Percentiles rank a stretch among this genome's conserved stretches.
Conservation (phyloP, 306 rosid genomes). For the Dicorynia guianensis region DNA sequence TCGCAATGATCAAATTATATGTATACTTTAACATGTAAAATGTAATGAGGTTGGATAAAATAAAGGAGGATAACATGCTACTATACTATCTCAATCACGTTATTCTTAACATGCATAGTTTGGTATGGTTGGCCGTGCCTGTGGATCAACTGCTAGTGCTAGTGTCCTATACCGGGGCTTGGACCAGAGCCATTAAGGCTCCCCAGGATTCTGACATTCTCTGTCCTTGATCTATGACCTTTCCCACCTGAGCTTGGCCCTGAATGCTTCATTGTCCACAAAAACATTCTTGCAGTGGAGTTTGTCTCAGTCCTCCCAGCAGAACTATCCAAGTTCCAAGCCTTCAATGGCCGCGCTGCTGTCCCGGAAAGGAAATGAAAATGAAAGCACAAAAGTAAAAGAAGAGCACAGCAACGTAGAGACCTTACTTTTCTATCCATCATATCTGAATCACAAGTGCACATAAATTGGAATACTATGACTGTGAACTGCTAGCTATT, state of each 20-base stretch:
- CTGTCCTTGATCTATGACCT: conserved; percentile 42
- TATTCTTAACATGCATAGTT: neutral
- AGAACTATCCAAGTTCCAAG: neutral
- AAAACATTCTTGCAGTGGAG: conserved; percentile 11
- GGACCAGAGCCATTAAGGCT: conserved; percentile 44
- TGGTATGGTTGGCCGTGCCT: neutral
- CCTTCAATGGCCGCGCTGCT: conserved; percentile 41
- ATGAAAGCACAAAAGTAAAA: conserved; percentile 38
- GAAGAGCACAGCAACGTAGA: conserved; percentile 10
- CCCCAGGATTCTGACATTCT: neutral
- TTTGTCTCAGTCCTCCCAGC: neutral
- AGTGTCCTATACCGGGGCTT: conserved; percentile 53
- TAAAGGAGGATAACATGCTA: conserved; percentile 1
- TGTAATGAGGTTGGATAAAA: neutral
- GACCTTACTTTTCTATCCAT: conserved; percentile 37
- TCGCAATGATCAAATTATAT: neutral
- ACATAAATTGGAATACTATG: neutral
- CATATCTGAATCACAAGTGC: neutral
- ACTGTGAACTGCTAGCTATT: no score
- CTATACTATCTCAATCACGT: neutral
- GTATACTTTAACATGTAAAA: no score
- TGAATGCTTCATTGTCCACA: conserved; percentile 51
- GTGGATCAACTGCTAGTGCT: neutral
- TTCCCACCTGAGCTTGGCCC: conserved; percentile 61
- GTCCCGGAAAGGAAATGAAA: conserved; percentile 21